Evolutionary conservation across 305 asterid genomes (phyloP), one percentile per base, ranked within the genome.

Genomic region (Fraxinus sp.): DNA sequence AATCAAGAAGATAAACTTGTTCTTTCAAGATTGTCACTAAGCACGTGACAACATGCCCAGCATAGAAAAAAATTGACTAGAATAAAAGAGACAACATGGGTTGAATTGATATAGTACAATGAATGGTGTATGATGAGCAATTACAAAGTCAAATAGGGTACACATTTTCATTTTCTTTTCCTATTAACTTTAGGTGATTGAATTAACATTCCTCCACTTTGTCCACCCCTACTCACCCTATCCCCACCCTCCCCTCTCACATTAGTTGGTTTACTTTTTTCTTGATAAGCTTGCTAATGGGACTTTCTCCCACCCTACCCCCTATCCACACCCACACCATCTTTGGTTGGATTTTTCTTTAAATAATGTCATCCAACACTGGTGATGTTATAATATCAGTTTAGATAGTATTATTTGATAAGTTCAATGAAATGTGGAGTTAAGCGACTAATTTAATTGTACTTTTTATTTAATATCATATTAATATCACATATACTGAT

Each of bases 121-220:
- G 79, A 87, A 88, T 89, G 89, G 81, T 71, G 86, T 77, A 88
- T 90, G 89, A 90, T 87, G 89, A 83, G 78, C 80, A 70, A 80
- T 70, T 71, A 13, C 79, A 87, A 86, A 87, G 92, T 91, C 91
- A 89, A 88, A 88, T 79, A 71, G 74, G 79, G 30, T 78, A 35
- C 79, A 33, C 16, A 78, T 30, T 52, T 77, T 57, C 26, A 76
- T 78, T 64, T 81, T 57, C 81, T 78, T 86, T 86, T 39, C 59
- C 74, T 74, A 70, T 80, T 32, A 80, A 75, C 87, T 83, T 85
- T 89, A 80, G 83, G 86, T 86, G 86, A 86, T 84, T 85, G 88
- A 85, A 89, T 88, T 87, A 88, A 87, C 89, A 87, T 92, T 85
- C 93, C 83, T 87, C 91, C 91, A 88, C 92, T 88, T 86, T 90